Evolutionary conservation across 169 alveolate genomes (phyloP).

Genomic region (Plasmodium falciparum): DNA sequence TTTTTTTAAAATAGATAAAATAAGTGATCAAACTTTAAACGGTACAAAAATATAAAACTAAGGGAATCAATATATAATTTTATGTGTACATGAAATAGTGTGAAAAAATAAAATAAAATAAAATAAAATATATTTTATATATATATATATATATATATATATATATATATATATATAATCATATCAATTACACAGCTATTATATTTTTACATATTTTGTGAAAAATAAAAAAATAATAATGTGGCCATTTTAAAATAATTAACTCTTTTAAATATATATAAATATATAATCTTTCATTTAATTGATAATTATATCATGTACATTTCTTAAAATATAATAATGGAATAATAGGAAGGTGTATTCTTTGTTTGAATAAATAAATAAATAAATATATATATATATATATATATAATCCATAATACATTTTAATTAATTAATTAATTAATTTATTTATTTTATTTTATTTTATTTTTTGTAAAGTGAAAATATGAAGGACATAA

Average conservation of each 20-base stretch:
- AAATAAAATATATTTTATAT: not conserved
- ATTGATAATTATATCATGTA: no score
- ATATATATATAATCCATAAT: not conserved
- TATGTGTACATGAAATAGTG: no score
- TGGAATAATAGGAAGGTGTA: not conserved
- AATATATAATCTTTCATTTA: not conserved
- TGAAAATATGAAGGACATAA: constrained; percentile 70
- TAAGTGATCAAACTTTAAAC: no score
- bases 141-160: not conserved
- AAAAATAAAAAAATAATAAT: no score
- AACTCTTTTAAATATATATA: not conserved
- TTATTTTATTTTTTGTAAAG: not conserved
- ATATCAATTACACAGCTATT: no score
- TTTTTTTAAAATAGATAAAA: no score
- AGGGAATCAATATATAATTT: no score
- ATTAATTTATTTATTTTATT: no score
- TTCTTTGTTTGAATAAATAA: not conserved
- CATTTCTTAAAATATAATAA: no score
- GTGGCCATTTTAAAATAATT: no score
- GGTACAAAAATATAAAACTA: no score
- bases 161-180: not conserved
- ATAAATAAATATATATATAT: constrained; percentile 1
- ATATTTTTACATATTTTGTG: no score
- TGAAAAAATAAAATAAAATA: not conserved
- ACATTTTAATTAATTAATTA: not conserved